phyloP scores from a whole-genome alignment of 2,329 filamentous ascomycete genomes.

The Ophiostoma perfectum region DNA sequence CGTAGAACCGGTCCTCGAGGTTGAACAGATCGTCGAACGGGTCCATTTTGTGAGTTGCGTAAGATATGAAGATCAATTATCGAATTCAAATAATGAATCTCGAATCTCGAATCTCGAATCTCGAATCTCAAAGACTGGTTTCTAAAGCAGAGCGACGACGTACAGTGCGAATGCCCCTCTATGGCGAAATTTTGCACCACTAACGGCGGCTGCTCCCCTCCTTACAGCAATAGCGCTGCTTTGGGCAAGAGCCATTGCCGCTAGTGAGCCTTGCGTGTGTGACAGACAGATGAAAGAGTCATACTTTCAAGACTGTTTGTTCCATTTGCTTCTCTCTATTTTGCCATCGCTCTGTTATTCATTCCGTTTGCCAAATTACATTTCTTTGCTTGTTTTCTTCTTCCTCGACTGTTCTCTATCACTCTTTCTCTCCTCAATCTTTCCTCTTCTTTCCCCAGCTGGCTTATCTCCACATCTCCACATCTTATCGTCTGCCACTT shows the following conservation, averaged over 20 bases:
- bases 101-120: neutral
- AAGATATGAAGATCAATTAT: too few relatives aligned
- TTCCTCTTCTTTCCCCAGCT: too few relatives aligned
- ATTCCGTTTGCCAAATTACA: too few relatives aligned
- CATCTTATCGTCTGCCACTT: conserved; percentile 13
- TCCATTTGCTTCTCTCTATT: neutral
- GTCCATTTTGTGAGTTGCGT: conserved; percentile 32
- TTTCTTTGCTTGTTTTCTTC: neutral
- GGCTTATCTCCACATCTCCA: neutral
- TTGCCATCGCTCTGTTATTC: neutral
- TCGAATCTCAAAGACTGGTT: neutral
- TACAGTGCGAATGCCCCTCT: conserved; percentile 13
- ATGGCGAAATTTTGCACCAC: conserved; percentile 6
- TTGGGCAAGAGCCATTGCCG: neutral
- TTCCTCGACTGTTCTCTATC: neutral
- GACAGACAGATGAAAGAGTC: neutral
- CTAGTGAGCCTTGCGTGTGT: neutral
- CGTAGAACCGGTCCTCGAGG: conserved; percentile 67
- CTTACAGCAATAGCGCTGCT: neutral
- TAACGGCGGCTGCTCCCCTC: conserved; percentile 5
- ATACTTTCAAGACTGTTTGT: neutral
- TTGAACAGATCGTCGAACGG: conserved; percentile 54
- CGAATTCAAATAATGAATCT: neutral
- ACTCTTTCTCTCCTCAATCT: too few relatives aligned
- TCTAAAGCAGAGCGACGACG: too few relatives aligned